phyloP scores from a whole-genome alignment of 768 basidiomycete species.

The Pulveroboletus sp. region DNA sequence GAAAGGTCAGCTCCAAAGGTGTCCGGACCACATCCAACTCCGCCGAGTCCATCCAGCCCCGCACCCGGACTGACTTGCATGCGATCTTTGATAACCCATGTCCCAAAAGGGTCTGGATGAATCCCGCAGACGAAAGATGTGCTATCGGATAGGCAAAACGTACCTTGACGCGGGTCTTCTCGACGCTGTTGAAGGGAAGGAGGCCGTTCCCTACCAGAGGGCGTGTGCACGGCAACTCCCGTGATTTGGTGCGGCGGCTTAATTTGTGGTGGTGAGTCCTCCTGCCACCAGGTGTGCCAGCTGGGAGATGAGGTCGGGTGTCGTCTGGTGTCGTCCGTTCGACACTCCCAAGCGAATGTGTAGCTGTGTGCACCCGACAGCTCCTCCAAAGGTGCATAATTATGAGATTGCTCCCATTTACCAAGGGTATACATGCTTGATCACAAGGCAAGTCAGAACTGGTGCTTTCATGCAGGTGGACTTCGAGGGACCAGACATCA shows the following conservation, averaged over 20 bases:
- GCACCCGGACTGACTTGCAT: not conserved
- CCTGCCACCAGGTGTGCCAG: too few species aligned
- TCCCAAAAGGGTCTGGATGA: not conserved
- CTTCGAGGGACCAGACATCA: too few species aligned
- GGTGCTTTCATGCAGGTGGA: too few species aligned
- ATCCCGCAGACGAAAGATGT: not conserved
- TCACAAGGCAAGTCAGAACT: too few species aligned
- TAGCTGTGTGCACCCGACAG: too few species aligned
- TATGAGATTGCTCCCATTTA: too few species aligned
- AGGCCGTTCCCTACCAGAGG: not conserved
- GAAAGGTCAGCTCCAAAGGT: slow-evolving; percentile 10
- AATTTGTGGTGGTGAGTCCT: not conserved
- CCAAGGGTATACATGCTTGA: too few species aligned
- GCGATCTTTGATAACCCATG: not conserved
- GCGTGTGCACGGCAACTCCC: slow-evolving; percentile 23
- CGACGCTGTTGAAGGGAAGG: slow-evolving; percentile 26
- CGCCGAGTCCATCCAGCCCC: slow-evolving; percentile 20
- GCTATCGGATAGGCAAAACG: slow-evolving; percentile 12
- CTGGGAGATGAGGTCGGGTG: too few species aligned
- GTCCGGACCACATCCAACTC: slow-evolving; percentile 17
- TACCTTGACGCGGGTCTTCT: slow-evolving; percentile 32
- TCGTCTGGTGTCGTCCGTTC: too few species aligned
- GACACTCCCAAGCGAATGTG: too few species aligned
- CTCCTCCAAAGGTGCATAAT: too few species aligned
- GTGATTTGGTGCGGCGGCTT: slow-evolving; percentile 28